Evolutionary conservation across 1,284 basidiomycete species (phyloP).

Genomic region (Malassezia caprae): DNA sequence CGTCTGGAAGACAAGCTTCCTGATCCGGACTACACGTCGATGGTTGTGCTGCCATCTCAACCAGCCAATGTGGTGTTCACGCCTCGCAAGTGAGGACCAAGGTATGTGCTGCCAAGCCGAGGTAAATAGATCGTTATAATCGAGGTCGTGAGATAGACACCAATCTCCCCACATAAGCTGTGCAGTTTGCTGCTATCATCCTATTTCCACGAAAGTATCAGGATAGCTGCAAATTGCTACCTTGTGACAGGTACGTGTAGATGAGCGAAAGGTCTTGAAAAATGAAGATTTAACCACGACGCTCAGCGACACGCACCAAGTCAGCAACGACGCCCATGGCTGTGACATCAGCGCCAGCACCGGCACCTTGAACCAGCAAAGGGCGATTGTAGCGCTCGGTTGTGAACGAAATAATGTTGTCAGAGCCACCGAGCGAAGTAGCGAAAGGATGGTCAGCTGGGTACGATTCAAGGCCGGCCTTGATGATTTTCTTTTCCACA

Average conservation of each 20-base stretch:
- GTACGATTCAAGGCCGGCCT: slow-evolving; percentile 84
- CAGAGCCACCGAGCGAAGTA: slow-evolving; percentile 83
- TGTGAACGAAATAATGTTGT: slow-evolving; percentile 96
- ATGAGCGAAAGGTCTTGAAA: background rate
- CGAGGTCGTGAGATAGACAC: background rate
- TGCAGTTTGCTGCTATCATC: background rate
- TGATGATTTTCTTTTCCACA: slow-evolving; percentile 61
- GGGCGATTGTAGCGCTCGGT: slow-evolving; percentile 62
- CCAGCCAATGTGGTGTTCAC: slow-evolving; percentile 16
- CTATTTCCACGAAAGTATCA: no score
- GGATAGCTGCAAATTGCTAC: background rate
- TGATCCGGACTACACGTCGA: slow-evolving; percentile 70
- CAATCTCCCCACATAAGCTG: background rate
- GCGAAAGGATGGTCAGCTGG: slow-evolving; percentile 82
- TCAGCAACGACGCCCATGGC: slow-evolving; percentile 93
- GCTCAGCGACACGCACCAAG: slow-evolving; percentile 50
- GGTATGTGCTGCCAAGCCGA: background rate
- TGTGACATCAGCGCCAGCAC: slow-evolving; percentile 90
- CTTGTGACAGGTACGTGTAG: no score
- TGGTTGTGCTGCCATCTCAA: slow-evolving; percentile 60
- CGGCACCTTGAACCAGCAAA: slow-evolving; percentile 84
- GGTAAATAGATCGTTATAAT: background rate
- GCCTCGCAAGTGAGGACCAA: background rate
- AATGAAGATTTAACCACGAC: slow-evolving; percentile 20
- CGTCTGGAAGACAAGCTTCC: slow-evolving; percentile 61